These are phyloP conservation scores for Euphorbia lathyris DNA, from an alignment of 345 rosid species.

Conservation along the genomic window DNA sequence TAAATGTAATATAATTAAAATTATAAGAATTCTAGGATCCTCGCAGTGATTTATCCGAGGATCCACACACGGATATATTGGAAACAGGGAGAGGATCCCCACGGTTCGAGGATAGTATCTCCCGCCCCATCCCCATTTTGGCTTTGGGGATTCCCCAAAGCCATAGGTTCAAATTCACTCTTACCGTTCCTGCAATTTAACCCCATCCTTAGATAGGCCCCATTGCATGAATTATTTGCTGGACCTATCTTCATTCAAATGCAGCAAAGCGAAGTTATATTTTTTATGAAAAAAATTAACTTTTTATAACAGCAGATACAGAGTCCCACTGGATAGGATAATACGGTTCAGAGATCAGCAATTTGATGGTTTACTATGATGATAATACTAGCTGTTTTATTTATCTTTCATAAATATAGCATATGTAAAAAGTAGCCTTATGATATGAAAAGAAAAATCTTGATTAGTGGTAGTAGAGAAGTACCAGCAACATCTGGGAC, in stretches of 20 bases:
- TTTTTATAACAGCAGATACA: neutral
- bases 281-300: too few species aligned
- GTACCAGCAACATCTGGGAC: conserved; percentile 44
- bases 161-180: too few species aligned
- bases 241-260: neutral
- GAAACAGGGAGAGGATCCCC: too few species aligned
- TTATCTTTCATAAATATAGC: neutral
- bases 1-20: too few species aligned
- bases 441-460: neutral
- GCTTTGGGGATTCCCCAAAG: too few species aligned
- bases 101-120: too few species aligned
- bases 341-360: neutral
- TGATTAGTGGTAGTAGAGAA: neutral
- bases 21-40: too few species aligned
- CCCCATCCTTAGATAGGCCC: neutral
- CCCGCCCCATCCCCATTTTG: too few species aligned
- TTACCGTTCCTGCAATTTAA: too few species aligned
- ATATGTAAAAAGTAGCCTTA: neutral
- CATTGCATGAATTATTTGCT: neutral
- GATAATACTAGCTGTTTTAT: neutral
- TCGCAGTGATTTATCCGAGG: too few species aligned
- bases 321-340: conserved; percentile 1
- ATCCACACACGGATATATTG: too few species aligned
- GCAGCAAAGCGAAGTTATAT: neutral
- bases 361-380: neutral